Conservation (phyloP, 768 basidiomycete species). For the Amylocystis lapponica region DNA sequence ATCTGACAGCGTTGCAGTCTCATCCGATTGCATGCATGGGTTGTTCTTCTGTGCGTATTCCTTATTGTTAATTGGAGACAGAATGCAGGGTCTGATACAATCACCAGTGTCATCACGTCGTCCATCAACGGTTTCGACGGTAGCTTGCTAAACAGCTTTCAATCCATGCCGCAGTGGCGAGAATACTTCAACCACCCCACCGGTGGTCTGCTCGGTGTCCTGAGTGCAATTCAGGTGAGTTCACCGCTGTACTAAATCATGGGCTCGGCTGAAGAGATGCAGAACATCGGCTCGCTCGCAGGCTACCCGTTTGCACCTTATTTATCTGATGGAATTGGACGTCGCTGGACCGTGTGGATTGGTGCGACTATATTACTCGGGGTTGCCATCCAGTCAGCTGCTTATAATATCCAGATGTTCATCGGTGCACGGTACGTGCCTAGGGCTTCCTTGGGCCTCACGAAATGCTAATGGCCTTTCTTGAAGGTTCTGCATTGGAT, state of each 20-base stretch:
- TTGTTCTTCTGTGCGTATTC: constrained; percentile 20
- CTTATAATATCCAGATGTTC: constrained; percentile 39
- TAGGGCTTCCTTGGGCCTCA: no score
- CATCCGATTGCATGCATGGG: constrained; percentile 23
- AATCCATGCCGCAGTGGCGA: constrained; percentile 33
- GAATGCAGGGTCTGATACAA: no score
- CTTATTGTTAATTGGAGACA: not conserved
- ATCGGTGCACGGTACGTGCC: constrained; percentile 35
- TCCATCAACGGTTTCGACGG: constrained; percentile 34
- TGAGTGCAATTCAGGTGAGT: constrained; percentile 32
- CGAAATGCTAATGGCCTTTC: constrained; percentile 1
- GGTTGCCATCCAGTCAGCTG: constrained; percentile 33
- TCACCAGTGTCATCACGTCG: constrained; percentile 29
- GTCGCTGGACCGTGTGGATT: constrained; percentile 30
- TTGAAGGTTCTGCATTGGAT: constrained; percentile 33
- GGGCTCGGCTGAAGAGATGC: not conserved
- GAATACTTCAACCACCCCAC: constrained; percentile 26
- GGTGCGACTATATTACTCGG: constrained; percentile 34
- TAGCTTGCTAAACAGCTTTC: constrained; percentile 37
- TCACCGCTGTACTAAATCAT: not conserved
- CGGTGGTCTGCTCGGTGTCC: constrained; percentile 26
- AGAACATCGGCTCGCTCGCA: constrained; percentile 36
- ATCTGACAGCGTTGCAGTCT: constrained; percentile 8
- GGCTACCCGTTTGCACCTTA: constrained; percentile 38
- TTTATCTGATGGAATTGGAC: constrained; percentile 34